A percentile compares a stretch with the other conserved stretches of the same genome.
These are phyloP conservation scores for Hypoxylon cercidicola DNA, from an alignment of 495 filamentous ascomycete species.

Conservation along the genomic window DNA sequence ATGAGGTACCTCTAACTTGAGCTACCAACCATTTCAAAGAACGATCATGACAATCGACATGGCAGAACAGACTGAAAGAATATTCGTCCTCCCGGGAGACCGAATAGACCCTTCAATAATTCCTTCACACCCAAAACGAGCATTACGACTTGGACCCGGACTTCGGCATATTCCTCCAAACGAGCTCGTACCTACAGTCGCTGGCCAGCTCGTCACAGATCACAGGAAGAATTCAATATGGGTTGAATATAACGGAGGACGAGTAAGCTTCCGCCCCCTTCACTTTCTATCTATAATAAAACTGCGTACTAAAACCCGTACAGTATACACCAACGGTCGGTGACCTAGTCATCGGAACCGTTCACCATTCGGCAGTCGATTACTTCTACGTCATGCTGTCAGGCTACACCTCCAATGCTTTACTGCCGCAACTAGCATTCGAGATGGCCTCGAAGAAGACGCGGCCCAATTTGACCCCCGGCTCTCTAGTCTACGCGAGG, in stretches of 20 bases:
- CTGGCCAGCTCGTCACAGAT: constrained; percentile 83
- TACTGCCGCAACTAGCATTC: constrained; percentile 88
- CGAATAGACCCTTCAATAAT: constrained; percentile 70
- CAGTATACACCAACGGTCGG: constrained; percentile 81
- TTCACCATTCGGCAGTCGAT: constrained; percentile 79
- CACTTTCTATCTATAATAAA: background rate
- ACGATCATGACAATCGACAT: background rate
- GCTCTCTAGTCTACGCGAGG: constrained; percentile 87
- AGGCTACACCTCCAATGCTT: constrained; percentile 75
- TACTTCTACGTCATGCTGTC: constrained; percentile 71
- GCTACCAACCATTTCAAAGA: constrained; percentile 29
- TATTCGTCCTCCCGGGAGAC: constrained; percentile 84
- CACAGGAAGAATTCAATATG: constrained; percentile 80
- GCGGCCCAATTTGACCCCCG: constrained; percentile 76
- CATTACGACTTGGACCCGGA: constrained; percentile 87
- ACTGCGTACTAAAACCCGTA: constrained; percentile 13
- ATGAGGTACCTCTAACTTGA: background rate
- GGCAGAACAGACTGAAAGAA: constrained; percentile 44
- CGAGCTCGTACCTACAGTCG: constrained; percentile 76
- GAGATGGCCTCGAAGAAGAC: constrained; percentile 93
- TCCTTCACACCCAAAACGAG: constrained; percentile 68
- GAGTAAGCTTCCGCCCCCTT: constrained; percentile 59
- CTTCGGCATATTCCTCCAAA: constrained; percentile 77
- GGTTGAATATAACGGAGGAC: constrained; percentile 74
- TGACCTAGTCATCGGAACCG: constrained; percentile 86